Percentiles rank a stretch among this genome's conserved stretches.
These are phyloP conservation scores for Puccinia horiana DNA, from an alignment of 1,284 basidiomycete species.

Conservation along the genomic window DNA sequence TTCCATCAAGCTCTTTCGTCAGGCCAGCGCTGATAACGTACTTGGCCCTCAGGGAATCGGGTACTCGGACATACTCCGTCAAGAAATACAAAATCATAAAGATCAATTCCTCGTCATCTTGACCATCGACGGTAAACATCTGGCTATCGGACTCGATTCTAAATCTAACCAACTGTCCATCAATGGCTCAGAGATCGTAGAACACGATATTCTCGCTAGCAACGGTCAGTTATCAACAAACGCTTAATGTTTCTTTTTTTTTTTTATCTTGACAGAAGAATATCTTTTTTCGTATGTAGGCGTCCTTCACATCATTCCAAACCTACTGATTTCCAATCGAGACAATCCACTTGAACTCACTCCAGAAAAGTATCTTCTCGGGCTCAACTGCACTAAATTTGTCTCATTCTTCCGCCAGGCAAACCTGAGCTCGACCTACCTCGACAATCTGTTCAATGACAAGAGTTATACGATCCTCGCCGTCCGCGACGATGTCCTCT, in stretches of 20 bases:
- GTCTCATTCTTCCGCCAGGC: constrained; percentile 83
- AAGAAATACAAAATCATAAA: not conserved
- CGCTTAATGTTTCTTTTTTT: not conserved
- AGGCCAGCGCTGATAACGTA: constrained; percentile 65
- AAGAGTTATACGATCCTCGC: constrained; percentile 80
- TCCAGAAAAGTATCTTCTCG: constrained; percentile 86
- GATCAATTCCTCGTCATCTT: constrained; percentile 62
- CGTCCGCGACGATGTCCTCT: constrained; percentile 80
- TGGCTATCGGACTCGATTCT: constrained; percentile 66
- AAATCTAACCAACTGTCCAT: constrained; percentile 62
- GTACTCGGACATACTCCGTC: constrained; percentile 66
- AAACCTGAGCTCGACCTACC: constrained; percentile 73
- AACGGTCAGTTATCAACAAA: constrained; percentile 64
- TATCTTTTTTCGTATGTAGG: constrained; percentile 60
- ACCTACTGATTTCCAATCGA: constrained; percentile 75
- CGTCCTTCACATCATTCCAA: constrained; percentile 84
- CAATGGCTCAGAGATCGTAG: constrained; percentile 67
- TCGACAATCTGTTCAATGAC: constrained; percentile 64
- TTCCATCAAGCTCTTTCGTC: constrained; percentile 70
- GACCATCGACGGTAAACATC: constrained; percentile 69
- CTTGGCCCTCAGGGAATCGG: constrained; percentile 65
- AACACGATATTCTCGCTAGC: constrained; percentile 82
- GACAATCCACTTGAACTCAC: constrained; percentile 70
- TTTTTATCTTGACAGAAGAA: not conserved
- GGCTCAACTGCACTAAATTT: constrained; percentile 86